Evolutionary conservation across 306 rosid species (phyloP).

Genomic region (Alnus glutinosa): DNA sequence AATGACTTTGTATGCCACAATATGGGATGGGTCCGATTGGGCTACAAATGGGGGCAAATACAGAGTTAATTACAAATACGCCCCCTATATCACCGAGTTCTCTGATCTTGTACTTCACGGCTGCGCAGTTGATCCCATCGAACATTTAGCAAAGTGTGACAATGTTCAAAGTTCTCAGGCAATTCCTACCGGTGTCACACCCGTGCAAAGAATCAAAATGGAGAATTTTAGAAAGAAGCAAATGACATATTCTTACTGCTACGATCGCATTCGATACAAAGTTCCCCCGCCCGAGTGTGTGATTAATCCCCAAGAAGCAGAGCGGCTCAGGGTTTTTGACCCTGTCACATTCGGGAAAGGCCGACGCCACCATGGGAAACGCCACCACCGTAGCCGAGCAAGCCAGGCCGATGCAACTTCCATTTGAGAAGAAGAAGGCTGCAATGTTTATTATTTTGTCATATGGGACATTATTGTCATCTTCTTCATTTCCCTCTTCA

Average conservation of each 20-base stretch:
- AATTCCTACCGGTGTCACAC: constrained; percentile 52
- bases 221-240: constrained; percentile 68
- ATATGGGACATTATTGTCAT: constrained; percentile 21
- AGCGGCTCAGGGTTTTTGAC: constrained; percentile 65
- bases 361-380: constrained; percentile 56
- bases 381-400: constrained; percentile 45
- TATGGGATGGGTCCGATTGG: constrained; percentile 98
- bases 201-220: constrained; percentile 56
- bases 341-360: constrained; percentile 79
- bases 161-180: constrained; percentile 33
- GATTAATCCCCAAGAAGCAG: constrained; percentile 61
- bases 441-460: constrained; percentile 4
- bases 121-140: constrained; percentile 82
- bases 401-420: constrained; percentile 40
- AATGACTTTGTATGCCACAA: constrained; percentile 91
- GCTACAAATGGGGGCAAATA: constrained; percentile 97
- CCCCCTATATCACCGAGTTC: constrained; percentile 75
- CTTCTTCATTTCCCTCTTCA: constrained; percentile 11
- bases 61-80: constrained; percentile 85
- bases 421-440: constrained; percentile 28
- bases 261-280: constrained; percentile 66
- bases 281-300: constrained; percentile 76
- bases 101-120: constrained; percentile 83
- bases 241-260: constrained; percentile 94
- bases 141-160: constrained; percentile 55